These are phyloP conservation scores for Aspergillus taichungensis DNA, from an alignment of 495 filamentous ascomycete genomes.

Conservation along the genomic window DNA sequence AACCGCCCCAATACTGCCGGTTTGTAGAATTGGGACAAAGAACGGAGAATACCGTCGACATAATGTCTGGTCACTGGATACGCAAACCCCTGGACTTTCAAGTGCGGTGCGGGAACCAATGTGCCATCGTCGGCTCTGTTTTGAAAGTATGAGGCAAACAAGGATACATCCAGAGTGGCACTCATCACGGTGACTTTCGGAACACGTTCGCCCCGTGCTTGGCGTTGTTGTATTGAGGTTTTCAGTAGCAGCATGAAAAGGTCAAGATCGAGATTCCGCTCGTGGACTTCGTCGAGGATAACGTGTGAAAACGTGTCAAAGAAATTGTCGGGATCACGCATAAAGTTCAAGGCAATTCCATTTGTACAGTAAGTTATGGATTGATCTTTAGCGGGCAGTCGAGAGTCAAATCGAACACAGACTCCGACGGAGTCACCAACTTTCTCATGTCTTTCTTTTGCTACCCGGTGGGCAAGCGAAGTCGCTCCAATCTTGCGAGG, in stretches of 20 bases:
- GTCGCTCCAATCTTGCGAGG: conserved; percentile 50
- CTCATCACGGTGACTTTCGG: conserved; percentile 53
- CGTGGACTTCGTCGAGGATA: conserved; percentile 55
- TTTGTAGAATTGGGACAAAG: conserved; percentile 21
- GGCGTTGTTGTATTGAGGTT: conserved; percentile 30
- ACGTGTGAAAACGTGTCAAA: conserved; percentile 43
- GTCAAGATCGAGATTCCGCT: conserved; percentile 47
- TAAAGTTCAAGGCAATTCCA: conserved; percentile 43
- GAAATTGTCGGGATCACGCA: conserved; percentile 30
- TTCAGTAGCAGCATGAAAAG: conserved; percentile 48
- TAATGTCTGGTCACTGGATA: conserved; percentile 46
- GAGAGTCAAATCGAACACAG: conserved; percentile 42
- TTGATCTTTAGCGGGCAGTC: conserved; percentile 10
- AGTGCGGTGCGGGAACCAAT: conserved; percentile 34
- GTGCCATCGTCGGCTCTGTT: conserved; percentile 18
- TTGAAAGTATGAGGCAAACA: conserved; percentile 48
- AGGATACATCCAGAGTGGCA: conserved; percentile 47
- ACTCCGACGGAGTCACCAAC: conserved; percentile 46
- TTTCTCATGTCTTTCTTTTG: conserved; percentile 41
- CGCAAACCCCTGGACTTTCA: conserved; percentile 47
- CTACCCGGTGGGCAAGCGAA: conserved; percentile 46
- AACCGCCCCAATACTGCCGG: conserved; percentile 14
- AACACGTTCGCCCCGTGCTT: conserved; percentile 19
- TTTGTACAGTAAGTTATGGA: conserved; percentile 52
- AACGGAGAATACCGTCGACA: conserved; percentile 39